Conservation (phyloP, 225 moss, liverwort and hornwort genomes). For the Takakia lepidozioides region DNA sequence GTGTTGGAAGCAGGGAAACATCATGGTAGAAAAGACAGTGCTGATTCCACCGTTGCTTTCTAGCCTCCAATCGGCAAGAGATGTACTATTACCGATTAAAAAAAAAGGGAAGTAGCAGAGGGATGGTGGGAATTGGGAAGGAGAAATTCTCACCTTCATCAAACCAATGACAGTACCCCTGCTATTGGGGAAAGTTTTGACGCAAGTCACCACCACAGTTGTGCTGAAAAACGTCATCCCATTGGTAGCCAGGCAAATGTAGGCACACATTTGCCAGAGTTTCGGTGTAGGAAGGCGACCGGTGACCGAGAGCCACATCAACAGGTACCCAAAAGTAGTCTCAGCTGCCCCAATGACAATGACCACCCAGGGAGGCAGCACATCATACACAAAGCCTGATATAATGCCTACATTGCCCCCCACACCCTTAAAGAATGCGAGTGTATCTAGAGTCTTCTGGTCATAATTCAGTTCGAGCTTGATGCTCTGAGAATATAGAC, state of each 20-base stretch:
- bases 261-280: conserved; percentile 58
- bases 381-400: conserved; percentile 46
- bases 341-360: conserved; percentile 34
- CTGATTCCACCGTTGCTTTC: no score
- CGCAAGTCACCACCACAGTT: conserved; percentile 60
- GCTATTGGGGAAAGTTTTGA: conserved; percentile 52
- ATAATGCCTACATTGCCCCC: conserved; percentile 55
- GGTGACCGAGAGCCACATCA: conserved; percentile 49
- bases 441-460: conserved; percentile 42
- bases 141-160: conserved; percentile 61
- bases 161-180: conserved; percentile 63
- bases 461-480: conserved; percentile 42
- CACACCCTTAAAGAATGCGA: conserved; percentile 50
- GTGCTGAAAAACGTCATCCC: conserved; percentile 54
- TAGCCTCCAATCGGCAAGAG: no score
- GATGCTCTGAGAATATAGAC: conserved; percentile 51
- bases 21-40: no score
- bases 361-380: conserved; percentile 45
- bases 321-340: conserved; percentile 33
- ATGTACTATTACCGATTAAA: no score
- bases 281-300: conserved; percentile 27
- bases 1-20: no score
- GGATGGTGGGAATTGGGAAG: no score
- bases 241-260: conserved; percentile 49
- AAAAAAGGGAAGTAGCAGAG: no score